Conservation (phyloP, 495 filamentous ascomycete genomes). For the Pyronema omphalodes region DNA sequence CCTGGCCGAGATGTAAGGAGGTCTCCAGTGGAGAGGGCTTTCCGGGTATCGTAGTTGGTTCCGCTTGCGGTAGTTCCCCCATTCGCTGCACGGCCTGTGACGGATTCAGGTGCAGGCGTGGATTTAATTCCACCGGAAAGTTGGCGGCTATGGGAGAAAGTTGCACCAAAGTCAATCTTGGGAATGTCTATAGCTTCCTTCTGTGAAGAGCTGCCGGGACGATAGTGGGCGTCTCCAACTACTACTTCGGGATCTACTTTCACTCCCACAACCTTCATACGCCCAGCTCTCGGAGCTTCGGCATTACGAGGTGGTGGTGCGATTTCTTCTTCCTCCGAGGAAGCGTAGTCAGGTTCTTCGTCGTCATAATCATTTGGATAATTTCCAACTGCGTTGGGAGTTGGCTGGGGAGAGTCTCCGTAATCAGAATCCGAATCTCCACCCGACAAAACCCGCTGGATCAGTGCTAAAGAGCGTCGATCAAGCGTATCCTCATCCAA, state of each 20-base stretch:
- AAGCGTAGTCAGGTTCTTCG: slow-evolving; percentile 30
- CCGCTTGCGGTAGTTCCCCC: slow-evolving; percentile 10
- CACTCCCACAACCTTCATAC: slow-evolving; percentile 57
- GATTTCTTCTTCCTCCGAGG: slow-evolving; percentile 24
- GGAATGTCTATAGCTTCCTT: slow-evolving; percentile 41
- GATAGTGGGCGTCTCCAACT: slow-evolving; percentile 43
- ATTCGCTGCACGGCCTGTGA: slow-evolving; percentile 8
- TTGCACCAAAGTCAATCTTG: slow-evolving; percentile 72
- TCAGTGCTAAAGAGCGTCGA: slow-evolving; percentile 11
- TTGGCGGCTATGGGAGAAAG: slow-evolving; percentile 45
- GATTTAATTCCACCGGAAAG: slow-evolving; percentile 17
- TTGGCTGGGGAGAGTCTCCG: slow-evolving; percentile 13
- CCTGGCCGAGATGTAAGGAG: slow-evolving; percentile 16
- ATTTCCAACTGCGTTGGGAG: no score
- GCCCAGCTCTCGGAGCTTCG: slow-evolving; percentile 60
- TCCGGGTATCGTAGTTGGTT: slow-evolving; percentile 6
- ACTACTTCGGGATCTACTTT: slow-evolving; percentile 31
- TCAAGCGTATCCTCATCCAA: slow-evolving; percentile 20
- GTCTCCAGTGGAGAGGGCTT: slow-evolving; percentile 3
- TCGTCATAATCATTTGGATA: slow-evolving; percentile 9
- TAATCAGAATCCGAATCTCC: slow-evolving; percentile 23
- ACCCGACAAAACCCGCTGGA: slow-evolving; percentile 16
- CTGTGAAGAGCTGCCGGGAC: slow-evolving; percentile 21
- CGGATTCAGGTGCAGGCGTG: slow-evolving; percentile 8
- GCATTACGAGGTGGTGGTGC: slow-evolving; percentile 19